Evolutionary conservation across 2,329 filamentous ascomycete species (phyloP), one percentile per base, ranked within the genome.

Genomic region (Metarhizium sp.): DNA sequence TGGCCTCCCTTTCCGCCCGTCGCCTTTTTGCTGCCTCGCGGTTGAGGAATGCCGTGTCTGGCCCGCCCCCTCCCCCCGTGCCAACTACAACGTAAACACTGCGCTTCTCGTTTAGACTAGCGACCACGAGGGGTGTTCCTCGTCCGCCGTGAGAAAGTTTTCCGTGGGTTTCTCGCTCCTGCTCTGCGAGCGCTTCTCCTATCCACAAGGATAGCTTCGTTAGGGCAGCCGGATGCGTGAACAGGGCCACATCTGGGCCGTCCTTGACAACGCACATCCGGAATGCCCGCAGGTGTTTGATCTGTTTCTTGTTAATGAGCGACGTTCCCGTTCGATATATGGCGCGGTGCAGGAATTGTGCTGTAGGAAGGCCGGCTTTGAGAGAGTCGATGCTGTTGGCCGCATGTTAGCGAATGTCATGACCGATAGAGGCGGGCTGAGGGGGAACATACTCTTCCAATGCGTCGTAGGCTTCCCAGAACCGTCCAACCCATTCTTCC

Each of bases 211-310:
- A 92, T 14, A 99, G 80, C 70, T 97, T 96, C 2, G 92, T 95
- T 29, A 99, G 75, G 2, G 94, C 94, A 6, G 92, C 90, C 0
- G 94, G 92, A 65, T 97, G 92, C 1, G 87, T 91, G 72, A 99
- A 99, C 11, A 97, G 79, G n/a, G 81, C 74, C 0, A 95, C 87
- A 63, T 97, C 94, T 0, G 92, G 90, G 0, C 92, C 91, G 65
- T 97, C 94, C 67, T 95, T 96, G 63, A 99, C 91, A 4, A 97
- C 88, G 38, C 89, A 95, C 79, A 99, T 91, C 51, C 94, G 88
- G 69, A 97, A 99, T 0, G 92, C 88, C 50, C 90, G 85, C 16
- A 99, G 77, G 68, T 96, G 91, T 42, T 90, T 88, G 67, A 99
- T 95, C 64, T 96, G 92, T 57, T 88, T 87, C 73, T 99, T 99